A percentile compares a stretch with the other conserved stretches of the same genome.
Conservation (phyloP, 2,329 filamentous ascomycete genomes). For the Exophiala aquamarina region DNA sequence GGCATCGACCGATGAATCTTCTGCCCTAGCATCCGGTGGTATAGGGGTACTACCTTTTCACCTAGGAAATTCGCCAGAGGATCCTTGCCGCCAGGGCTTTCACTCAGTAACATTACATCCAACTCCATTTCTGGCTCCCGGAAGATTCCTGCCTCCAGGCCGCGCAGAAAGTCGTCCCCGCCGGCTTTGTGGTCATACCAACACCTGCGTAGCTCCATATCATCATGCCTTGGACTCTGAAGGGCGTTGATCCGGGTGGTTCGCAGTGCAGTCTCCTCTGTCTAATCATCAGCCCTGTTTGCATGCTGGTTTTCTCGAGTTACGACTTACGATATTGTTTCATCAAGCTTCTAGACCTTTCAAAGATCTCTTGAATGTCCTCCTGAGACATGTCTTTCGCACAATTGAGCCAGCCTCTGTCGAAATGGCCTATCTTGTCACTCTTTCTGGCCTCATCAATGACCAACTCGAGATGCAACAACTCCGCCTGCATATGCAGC, state of each 20-base stretch:
- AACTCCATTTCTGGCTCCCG: constrained; percentile 14
- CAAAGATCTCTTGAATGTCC: constrained; percentile 21
- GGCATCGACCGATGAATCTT: constrained; percentile 24
- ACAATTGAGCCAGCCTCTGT: constrained; percentile 21
- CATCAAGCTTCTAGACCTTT: constrained; percentile 22
- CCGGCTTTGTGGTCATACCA: constrained; percentile 28
- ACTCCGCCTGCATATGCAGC: constrained; percentile 26
- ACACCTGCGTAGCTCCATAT: constrained; percentile 20
- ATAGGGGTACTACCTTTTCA: constrained; percentile 21
- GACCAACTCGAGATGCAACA: constrained; percentile 22
- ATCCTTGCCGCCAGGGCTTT: constrained; percentile 16
- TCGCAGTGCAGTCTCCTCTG: constrained; percentile 22
- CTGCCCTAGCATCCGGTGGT: constrained; percentile 23
- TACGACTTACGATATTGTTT: constrained; percentile 21
- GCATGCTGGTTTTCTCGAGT: constrained; percentile 1
- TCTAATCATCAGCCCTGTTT: constrained; percentile 13
- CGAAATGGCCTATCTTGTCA: constrained; percentile 20
- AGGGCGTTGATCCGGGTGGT: constrained; percentile 23
- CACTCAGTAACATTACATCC: constrained; percentile 21
- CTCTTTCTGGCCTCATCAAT: constrained; percentile 21
- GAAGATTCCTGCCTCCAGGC: constrained; percentile 25
- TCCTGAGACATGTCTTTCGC: constrained; percentile 21
- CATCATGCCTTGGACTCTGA: constrained; percentile 18
- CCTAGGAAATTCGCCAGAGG: constrained; percentile 22
- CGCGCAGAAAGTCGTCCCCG: constrained; percentile 22